Evolutionary conservation across 1,284 basidiomycete species (phyloP).

Genomic region (Marasmius fiardii): DNA sequence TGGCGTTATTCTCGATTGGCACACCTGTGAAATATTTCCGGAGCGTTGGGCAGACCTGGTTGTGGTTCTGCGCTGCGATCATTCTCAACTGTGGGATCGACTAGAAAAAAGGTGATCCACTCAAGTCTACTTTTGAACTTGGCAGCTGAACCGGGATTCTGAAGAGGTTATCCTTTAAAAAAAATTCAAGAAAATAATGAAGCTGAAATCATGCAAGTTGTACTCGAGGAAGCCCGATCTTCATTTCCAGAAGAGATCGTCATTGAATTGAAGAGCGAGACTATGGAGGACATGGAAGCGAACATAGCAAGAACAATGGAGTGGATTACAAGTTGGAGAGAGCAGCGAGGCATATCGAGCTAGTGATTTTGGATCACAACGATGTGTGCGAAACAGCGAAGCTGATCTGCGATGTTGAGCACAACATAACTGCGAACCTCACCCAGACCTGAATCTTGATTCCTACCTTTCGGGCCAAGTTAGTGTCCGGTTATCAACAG

Average conservation of each 20-base stretch:
- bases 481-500: no score
- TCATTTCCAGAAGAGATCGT: constrained; percentile 87
- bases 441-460: no score
- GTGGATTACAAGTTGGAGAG: constrained; percentile 83
- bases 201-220: constrained; percentile 96
- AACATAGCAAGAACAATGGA: constrained; percentile 83
- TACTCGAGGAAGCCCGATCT: constrained; percentile 84
- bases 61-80: constrained; percentile 89
- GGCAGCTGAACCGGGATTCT: not conserved
- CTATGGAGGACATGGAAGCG: constrained; percentile 77
- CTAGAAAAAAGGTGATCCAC: constrained; percentile 81
- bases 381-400: no score
- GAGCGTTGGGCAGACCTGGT: constrained; percentile 98
- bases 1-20: constrained; percentile 95
- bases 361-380: not conserved
- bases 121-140: constrained; percentile 2
- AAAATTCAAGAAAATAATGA: constrained; percentile 99
- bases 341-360: constrained; percentile 32
- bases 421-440: no score
- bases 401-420: no score
- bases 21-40: constrained; percentile 93
- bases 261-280: constrained; percentile 83
- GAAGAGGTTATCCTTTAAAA: constrained; percentile 82
- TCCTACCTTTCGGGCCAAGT: no score
- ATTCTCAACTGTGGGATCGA: constrained; percentile 87